Evolutionary conservation across 163 green algal species (phyloP).

Genomic region (Scenedesmus sp.): DNA sequence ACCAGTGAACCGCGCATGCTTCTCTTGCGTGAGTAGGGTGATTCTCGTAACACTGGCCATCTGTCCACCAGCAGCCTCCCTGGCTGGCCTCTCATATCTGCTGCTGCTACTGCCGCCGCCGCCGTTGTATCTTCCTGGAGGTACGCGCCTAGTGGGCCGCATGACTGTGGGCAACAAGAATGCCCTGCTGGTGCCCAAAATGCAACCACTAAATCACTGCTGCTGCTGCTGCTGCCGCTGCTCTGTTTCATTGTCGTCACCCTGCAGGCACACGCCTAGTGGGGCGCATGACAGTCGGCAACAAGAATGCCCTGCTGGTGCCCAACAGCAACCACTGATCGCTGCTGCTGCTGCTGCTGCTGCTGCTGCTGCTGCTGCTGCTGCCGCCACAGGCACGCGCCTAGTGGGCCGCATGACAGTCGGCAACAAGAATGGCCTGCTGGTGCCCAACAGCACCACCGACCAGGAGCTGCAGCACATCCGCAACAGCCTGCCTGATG

Average conservation of each 20-base stretch:
- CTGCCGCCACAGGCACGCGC: constrained; percentile 80
- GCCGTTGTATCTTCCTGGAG: constrained; percentile 52
- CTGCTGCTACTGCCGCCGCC: no score
- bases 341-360: no score
- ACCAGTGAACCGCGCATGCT: background rate
- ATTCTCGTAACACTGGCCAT: background rate
- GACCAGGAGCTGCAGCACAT: constrained; percentile 99
- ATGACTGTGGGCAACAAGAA: constrained; percentile 99
- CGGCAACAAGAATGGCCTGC: constrained; percentile 98
- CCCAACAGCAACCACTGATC: constrained; percentile 73
- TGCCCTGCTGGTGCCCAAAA: constrained; percentile 95
- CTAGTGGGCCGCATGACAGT: constrained; percentile 95
- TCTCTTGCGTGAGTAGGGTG: no score
- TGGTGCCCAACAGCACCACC: constrained; percentile 96
- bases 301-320: constrained; percentile 98
- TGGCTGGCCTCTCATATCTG: background rate
- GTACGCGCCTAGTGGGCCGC: constrained; percentile 94
- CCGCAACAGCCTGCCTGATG: constrained; percentile 96
- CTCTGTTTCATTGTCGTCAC: background rate
- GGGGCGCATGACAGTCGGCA: constrained; percentile 89
- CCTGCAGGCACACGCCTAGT: background rate
- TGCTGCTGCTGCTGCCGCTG: background rate
- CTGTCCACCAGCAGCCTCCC: background rate
- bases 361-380: no score
- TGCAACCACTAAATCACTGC: background rate